phyloP scores from a whole-genome alignment of 495 filamentous ascomycete genomes.

The Podospora pseudocomata region DNA sequence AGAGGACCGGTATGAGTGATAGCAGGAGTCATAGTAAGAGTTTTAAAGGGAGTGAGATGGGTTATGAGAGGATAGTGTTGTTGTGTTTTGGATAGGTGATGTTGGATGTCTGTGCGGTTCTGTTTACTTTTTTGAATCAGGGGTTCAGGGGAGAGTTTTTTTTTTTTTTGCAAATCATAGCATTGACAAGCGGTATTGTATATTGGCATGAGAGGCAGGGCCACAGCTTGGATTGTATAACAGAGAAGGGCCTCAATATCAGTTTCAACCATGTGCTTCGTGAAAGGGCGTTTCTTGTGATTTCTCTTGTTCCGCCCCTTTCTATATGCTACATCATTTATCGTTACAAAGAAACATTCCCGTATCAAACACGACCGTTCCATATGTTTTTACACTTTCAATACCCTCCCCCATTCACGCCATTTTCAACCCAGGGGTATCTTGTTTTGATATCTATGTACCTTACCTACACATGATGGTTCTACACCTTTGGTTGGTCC shows the following conservation, averaged over 20 bases:
- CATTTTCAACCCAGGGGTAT: neutral
- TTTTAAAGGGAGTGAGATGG: neutral
- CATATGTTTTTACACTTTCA: no score
- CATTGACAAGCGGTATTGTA: neutral
- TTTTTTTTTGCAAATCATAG: neutral
- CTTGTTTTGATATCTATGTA: no score
- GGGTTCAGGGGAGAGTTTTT: neutral
- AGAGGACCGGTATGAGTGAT: neutral
- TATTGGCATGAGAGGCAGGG: neutral
- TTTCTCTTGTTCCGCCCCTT: neutral
- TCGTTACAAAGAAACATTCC: neutral
- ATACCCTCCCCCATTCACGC: neutral
- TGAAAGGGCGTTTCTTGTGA: neutral
- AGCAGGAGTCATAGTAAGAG: neutral
- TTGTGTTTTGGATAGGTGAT: neutral
- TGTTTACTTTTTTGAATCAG: neutral
- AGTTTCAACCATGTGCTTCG: no score
- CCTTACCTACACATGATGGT: no score
- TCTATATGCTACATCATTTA: neutral
- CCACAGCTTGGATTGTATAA: neutral
- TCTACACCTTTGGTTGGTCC: neutral
- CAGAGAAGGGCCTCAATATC: neutral
- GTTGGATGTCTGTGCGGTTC: neutral
- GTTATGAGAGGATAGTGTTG: neutral
- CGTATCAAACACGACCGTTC: no score